These are phyloP conservation scores for Kazachstania africana DNA, from an alignment of 805 yeast genomes.

Conservation along the genomic window DNA sequence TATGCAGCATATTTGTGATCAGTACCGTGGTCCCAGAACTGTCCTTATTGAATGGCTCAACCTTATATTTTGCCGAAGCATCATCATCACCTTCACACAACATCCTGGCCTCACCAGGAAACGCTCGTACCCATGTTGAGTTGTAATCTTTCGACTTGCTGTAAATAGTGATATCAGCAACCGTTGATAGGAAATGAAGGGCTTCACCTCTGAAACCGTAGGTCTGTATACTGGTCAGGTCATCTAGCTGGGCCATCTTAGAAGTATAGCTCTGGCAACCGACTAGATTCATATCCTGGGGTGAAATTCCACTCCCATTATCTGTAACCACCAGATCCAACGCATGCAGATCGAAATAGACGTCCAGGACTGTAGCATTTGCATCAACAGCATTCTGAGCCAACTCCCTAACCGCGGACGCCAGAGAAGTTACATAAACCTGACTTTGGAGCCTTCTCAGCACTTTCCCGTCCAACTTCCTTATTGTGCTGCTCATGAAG, in stretches of 20 bases:
- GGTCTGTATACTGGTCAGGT: slow-evolving; percentile 30
- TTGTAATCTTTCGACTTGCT: slow-evolving; percentile 31
- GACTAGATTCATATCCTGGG: slow-evolving; percentile 34
- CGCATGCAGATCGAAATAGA: slow-evolving; percentile 27
- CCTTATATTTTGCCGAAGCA: not conserved
- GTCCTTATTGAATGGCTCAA: slow-evolving; percentile 1
- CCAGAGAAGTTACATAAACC: slow-evolving; percentile 25
- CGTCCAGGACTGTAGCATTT: slow-evolving; percentile 29
- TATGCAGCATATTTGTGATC: slow-evolving; percentile 13
- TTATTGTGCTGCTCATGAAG: slow-evolving; percentile 8
- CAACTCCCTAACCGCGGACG: slow-evolving; percentile 37
- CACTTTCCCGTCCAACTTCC: slow-evolving; percentile 9
- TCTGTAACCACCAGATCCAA: slow-evolving; percentile 40
- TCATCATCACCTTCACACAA: slow-evolving; percentile 1
- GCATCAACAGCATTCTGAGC: slow-evolving; percentile 48
- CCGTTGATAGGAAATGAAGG: slow-evolving; percentile 38
- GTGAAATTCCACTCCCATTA: slow-evolving; percentile 59
- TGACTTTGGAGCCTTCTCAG: slow-evolving; percentile 24
- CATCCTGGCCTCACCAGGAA: slow-evolving; percentile 7
- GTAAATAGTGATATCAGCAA: slow-evolving; percentile 35
- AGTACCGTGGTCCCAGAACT: slow-evolving; percentile 14
- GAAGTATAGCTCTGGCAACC: slow-evolving; percentile 47
- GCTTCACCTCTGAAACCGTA: slow-evolving; percentile 74
- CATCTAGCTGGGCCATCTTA: slow-evolving; percentile 31
- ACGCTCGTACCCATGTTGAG: slow-evolving; percentile 18